phyloP scores from a whole-genome alignment of 768 basidiomycete genomes.

The Leccinum disarticulatum region DNA sequence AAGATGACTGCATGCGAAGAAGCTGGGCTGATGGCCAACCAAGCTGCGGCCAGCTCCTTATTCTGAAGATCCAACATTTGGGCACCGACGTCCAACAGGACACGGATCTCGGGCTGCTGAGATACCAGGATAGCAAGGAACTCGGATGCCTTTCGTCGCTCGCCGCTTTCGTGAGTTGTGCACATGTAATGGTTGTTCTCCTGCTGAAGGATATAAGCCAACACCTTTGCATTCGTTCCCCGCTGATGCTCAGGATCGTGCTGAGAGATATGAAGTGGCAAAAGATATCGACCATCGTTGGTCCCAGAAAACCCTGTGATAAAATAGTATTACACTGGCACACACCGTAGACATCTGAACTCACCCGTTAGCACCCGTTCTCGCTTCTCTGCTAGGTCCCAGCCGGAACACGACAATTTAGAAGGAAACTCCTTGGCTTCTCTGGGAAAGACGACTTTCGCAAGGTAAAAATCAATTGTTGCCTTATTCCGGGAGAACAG shows the following conservation, averaged over 20 bases:
- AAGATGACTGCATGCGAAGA: conserved; percentile 30
- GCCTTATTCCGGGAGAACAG: conserved; percentile 29
- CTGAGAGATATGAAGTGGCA: conserved; percentile 37
- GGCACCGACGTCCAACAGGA: conserved; percentile 56
- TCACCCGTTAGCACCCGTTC: conserved; percentile 17
- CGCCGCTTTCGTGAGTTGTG: conserved; percentile 7
- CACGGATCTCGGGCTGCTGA: conserved; percentile 40
- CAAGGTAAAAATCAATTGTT: conserved; percentile 38
- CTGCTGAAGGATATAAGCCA: conserved; percentile 31
- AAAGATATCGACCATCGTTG: conserved; percentile 39
- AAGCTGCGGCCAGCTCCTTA: conserved; percentile 37
- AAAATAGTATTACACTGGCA: neutral
- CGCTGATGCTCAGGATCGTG: conserved; percentile 28
- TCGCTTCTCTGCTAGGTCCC: conserved; percentile 36
- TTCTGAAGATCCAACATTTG: conserved; percentile 55
- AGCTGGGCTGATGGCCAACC: conserved; percentile 34
- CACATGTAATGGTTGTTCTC: conserved; percentile 22
- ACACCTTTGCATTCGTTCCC: conserved; percentile 46
- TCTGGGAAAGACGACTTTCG: conserved; percentile 39
- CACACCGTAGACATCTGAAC: neutral
- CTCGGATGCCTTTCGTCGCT: conserved; percentile 11
- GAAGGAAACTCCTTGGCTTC: conserved; percentile 37
- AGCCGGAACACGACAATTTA: conserved; percentile 35
- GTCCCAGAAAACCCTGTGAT: conserved; percentile 39
- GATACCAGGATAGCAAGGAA: conserved; percentile 33